Percentiles rank a stretch among this genome's conserved stretches.
Conservation (phyloP, 768 basidiomycete genomes). For the Leccinum longicurvipes region DNA sequence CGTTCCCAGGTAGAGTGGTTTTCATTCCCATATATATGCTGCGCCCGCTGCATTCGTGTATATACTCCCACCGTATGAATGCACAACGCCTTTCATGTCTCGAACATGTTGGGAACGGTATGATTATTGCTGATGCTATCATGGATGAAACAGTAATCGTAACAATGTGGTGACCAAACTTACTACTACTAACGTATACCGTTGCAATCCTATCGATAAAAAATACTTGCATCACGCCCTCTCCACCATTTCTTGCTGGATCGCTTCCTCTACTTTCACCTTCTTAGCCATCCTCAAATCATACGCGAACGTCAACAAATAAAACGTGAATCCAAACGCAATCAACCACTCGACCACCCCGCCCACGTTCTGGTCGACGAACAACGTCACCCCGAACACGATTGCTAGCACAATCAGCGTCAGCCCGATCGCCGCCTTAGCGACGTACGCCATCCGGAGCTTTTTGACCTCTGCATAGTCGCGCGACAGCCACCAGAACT, state of each 20-base stretch:
- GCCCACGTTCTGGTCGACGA: conserved; percentile 43
- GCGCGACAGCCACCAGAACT: conserved; percentile 66
- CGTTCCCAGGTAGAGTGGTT: background rate
- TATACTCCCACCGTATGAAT: too few relatives aligned
- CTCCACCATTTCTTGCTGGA: conserved; percentile 4
- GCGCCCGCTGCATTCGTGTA: too few relatives aligned
- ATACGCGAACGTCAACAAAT: conserved; percentile 67
- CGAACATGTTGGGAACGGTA: too few relatives aligned
- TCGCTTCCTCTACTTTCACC: background rate
- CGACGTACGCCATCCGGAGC: conserved; percentile 53
- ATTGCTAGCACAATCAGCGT: conserved; percentile 60
- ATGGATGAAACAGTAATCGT: too few relatives aligned
- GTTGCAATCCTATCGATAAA: too few relatives aligned
- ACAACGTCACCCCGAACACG: conserved; percentile 57
- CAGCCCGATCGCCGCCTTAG: conserved; percentile 58
- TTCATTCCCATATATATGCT: too few relatives aligned
- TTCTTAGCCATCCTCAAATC: conserved; percentile 60
- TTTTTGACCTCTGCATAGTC: conserved; percentile 45
- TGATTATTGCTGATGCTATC: too few relatives aligned
- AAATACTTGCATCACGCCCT: background rate
- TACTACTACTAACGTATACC: too few relatives aligned
- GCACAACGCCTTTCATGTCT: too few relatives aligned
- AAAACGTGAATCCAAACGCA: conserved; percentile 68
- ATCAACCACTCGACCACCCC: conserved; percentile 77
- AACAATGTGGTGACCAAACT: too few relatives aligned